Evolutionary conservation across 371 early-diverging fungal genomes (phyloP).

Genomic region (Lichtheimia hyalospora): DNA sequence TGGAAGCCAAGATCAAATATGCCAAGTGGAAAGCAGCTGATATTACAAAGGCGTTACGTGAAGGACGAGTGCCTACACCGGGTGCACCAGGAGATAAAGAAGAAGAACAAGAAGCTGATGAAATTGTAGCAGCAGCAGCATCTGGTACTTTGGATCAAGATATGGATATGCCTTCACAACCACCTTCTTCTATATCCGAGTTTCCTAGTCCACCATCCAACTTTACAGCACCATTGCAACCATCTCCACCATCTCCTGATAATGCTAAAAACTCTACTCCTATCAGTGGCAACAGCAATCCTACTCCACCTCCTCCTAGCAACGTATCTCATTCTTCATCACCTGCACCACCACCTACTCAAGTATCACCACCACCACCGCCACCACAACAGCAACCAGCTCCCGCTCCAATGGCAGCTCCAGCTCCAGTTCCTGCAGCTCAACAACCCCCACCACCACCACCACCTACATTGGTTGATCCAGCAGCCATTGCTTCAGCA

Average conservation of each 20-base stretch:
- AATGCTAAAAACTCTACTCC: neutral
- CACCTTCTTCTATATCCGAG: conserved; percentile 39
- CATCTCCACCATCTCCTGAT: conserved; percentile 16
- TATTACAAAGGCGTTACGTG: conserved; percentile 89
- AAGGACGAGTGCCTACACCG: conserved; percentile 75
- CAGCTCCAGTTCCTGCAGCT: conserved; percentile 10
- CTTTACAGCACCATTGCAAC: conserved; percentile 38
- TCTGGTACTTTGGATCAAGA: conserved; percentile 2
- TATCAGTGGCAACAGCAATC: conserved; percentile 11
- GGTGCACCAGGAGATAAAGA: conserved; percentile 58
- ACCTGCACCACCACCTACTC: conserved; percentile 13
- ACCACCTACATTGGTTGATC: conserved; percentile 35
- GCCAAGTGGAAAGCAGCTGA: conserved; percentile 95
- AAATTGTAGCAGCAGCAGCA: conserved; percentile 6
- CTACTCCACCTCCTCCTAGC: conserved; percentile 22
- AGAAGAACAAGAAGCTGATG: conserved; percentile 6
- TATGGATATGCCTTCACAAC: conserved; percentile 9
- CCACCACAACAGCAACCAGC: conserved; percentile 20
- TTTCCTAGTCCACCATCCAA: conserved; percentile 55
- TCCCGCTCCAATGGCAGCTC: conserved; percentile 19
- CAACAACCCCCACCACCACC: conserved; percentile 4
- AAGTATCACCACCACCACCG: conserved; percentile 11
- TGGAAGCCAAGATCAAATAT: conserved; percentile 89
- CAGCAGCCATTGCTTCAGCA: conserved; percentile 64
- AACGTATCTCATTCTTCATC: neutral